phyloP scores from a whole-genome alignment of 2,329 filamentous ascomycete genomes.

The Beauveria caledonica region DNA sequence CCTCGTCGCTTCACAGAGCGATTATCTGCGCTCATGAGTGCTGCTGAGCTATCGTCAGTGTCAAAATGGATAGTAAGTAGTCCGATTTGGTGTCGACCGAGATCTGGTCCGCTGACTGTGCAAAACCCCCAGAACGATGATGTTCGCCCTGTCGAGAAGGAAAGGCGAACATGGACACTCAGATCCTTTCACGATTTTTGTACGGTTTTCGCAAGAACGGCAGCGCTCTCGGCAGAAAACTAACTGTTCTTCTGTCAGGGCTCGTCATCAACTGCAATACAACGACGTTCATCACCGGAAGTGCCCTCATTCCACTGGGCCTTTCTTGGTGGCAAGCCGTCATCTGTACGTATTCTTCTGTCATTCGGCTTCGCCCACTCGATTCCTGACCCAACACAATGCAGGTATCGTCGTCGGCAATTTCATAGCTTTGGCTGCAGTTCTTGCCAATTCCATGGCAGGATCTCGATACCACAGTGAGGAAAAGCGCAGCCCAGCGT shows the following conservation, averaged over 20 bases:
- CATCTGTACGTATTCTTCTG: slow-evolving; percentile 22
- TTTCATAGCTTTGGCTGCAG: slow-evolving; percentile 28
- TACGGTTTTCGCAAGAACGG: slow-evolving; percentile 15
- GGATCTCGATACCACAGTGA: slow-evolving; percentile 34
- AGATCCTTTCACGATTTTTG: slow-evolving; percentile 36
- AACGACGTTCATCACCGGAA: slow-evolving; percentile 32
- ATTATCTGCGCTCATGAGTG: neutral
- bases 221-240: neutral
- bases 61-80: slow-evolving; percentile 25
- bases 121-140: slow-evolving; percentile 35
- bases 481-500: slow-evolving; percentile 6
- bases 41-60: slow-evolving; percentile 22
- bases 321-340: slow-evolving; percentile 35
- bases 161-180: slow-evolving; percentile 34
- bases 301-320: slow-evolving; percentile 32
- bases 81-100: neutral
- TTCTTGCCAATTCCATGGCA: slow-evolving; percentile 35
- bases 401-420: slow-evolving; percentile 30
- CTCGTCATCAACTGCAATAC: slow-evolving; percentile 39
- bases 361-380: neutral
- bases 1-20: slow-evolving; percentile 1
- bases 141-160: slow-evolving; percentile 37
- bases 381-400: neutral
- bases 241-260: slow-evolving; percentile 22
- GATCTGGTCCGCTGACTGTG: neutral